Conservation (phyloP, 2,329 filamentous ascomycete species). For the Paracamarosporium sp. region DNA sequence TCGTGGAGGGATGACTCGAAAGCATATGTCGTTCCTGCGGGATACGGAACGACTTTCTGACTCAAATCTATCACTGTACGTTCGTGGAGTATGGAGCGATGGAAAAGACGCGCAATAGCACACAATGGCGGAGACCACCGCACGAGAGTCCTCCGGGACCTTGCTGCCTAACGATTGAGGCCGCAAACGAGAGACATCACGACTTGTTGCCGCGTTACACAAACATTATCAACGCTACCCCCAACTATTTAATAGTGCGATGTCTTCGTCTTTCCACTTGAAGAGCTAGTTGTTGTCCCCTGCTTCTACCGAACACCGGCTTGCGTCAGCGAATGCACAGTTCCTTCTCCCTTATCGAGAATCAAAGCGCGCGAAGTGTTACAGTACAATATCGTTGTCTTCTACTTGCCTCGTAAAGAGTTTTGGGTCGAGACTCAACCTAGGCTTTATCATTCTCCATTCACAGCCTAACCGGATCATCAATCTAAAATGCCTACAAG, state of each 20-base stretch:
- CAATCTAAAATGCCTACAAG: neutral
- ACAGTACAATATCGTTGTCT: neutral
- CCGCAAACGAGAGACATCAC: neutral
- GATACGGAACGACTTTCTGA: constrained; percentile 2
- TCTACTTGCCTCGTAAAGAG: neutral
- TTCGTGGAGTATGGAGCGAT: neutral
- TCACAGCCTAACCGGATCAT: neutral
- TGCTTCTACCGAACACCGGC: neutral
- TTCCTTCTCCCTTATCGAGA: neutral
- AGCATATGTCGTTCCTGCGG: constrained; percentile 10
- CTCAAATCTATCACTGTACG: neutral
- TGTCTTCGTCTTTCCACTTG: too few relatives aligned
- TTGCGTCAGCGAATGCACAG: neutral
- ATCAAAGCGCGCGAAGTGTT: neutral
- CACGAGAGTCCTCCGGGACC: neutral
- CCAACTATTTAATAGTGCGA: neutral
- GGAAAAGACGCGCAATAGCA: neutral
- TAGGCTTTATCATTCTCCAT: neutral
- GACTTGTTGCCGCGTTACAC: too few relatives aligned
- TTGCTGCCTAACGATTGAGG: constrained; percentile 1
- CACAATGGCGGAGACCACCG: neutral
- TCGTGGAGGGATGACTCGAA: neutral
- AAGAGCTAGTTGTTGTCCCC: too few relatives aligned
- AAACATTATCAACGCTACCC: too few relatives aligned
- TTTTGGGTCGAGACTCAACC: neutral